Conservation (phyloP, 352 stramenopile genomes). For the Paralagenidium karlingii region DNA sequence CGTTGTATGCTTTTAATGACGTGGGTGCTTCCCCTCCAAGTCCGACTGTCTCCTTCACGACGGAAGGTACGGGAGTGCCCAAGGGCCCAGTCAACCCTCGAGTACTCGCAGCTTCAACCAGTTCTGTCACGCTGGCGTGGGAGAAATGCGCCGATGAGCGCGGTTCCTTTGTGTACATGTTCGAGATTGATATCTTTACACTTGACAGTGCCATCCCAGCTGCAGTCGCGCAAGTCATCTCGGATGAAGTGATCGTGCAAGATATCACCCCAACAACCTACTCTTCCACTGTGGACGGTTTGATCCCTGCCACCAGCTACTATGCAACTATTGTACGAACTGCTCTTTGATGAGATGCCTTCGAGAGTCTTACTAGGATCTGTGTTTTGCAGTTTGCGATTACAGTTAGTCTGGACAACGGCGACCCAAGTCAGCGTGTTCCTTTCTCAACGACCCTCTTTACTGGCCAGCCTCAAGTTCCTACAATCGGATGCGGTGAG, state of each 20-base stretch:
- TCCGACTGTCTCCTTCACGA: constrained; percentile 9
- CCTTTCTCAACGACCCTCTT: constrained; percentile 23
- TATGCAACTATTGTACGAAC: constrained; percentile 29
- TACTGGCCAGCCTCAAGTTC: constrained; percentile 21
- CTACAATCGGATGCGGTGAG: constrained; percentile 37
- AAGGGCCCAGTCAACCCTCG: constrained; percentile 15
- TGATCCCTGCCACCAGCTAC: constrained; percentile 19
- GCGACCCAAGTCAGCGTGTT: constrained; percentile 17
- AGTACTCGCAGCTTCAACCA: constrained; percentile 3
- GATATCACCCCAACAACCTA: constrained; percentile 5
- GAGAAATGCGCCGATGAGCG: constrained; percentile 23
- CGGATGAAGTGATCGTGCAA: no score
- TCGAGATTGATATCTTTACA: constrained; percentile 14
- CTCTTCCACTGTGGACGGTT: constrained; percentile 8
- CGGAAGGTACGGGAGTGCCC: constrained; percentile 11
- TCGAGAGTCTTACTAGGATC: not conserved
- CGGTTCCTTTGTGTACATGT: constrained; percentile 23
- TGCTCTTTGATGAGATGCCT: not conserved
- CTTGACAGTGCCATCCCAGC: not conserved
- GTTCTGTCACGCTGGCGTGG: constrained; percentile 18
- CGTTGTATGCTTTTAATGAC: constrained; percentile 19
- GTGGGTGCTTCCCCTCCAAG: constrained; percentile 19
- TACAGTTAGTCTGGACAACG: constrained; percentile 11
- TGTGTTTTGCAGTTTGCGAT: constrained; percentile 11
- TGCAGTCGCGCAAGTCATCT: no score